A percentile compares a stretch with the other conserved stretches of the same genome.
Conservation (phyloP, 2,329 filamentous ascomycete species). For the Ophiostoma sp. region DNA sequence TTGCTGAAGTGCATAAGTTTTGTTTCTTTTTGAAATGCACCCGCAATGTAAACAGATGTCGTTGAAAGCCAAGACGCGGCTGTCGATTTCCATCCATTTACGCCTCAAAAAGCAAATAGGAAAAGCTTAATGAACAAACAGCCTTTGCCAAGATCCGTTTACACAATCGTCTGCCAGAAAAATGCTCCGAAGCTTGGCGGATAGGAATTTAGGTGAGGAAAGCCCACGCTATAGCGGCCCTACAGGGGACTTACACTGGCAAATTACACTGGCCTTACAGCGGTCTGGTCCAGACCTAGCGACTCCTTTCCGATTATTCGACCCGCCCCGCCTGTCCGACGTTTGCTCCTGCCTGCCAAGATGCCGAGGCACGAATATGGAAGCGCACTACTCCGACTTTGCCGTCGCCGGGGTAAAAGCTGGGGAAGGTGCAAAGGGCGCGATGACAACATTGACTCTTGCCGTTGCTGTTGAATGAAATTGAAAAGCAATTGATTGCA, state of each 20-base stretch:
- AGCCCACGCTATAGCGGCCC: background rate
- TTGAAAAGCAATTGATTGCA: background rate
- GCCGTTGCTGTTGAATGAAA: background rate
- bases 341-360: background rate
- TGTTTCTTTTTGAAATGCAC: background rate
- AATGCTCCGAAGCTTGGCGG: conserved; percentile 1
- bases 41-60: background rate
- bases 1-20: background rate
- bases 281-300: background rate
- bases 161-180: background rate
- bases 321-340: background rate
- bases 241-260: background rate
- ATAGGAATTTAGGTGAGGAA: background rate
- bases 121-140: background rate
- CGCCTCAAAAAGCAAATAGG: background rate
- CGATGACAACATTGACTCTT: conserved; percentile 1
- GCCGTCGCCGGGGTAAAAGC: background rate
- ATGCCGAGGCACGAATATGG: conserved; percentile 11
- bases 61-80: conserved; percentile 5
- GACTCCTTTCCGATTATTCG: background rate
- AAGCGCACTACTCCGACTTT: background rate
- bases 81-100: background rate
- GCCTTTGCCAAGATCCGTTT: background rate
- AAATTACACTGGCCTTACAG: background rate
- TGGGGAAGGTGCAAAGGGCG: conserved; percentile 10